phyloP scores from a whole-genome alignment of 2,329 filamentous ascomycete species.

The Aspergillus persii region DNA sequence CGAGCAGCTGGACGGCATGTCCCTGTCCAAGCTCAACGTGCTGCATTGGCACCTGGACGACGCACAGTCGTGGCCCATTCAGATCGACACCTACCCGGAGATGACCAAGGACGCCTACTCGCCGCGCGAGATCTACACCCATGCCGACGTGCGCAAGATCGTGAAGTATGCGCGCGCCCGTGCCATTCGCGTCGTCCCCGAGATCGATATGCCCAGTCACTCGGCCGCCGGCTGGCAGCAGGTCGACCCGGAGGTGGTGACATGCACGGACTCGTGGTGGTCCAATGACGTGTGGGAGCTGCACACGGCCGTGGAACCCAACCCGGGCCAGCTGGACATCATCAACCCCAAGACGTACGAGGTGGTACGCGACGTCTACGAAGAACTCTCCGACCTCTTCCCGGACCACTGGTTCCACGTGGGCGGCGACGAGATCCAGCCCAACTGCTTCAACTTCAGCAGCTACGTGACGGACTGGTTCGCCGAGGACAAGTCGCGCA shows the following conservation, averaged over 20 bases:
- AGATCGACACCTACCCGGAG: constrained; percentile 50
- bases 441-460: constrained; percentile 59
- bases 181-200: constrained; percentile 59
- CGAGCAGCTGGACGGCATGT: constrained; percentile 56
- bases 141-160: constrained; percentile 43
- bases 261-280: constrained; percentile 60
- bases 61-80: constrained; percentile 55
- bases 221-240: constrained; percentile 56
- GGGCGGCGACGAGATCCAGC: constrained; percentile 56
- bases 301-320: constrained; percentile 57
- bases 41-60: constrained; percentile 59
- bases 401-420: constrained; percentile 56
- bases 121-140: constrained; percentile 46
- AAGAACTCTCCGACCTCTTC: constrained; percentile 52
- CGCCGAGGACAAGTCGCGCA: constrained; percentile 48
- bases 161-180: constrained; percentile 53
- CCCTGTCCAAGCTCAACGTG: constrained; percentile 57
- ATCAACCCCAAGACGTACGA: constrained; percentile 57
- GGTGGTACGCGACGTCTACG: constrained; percentile 54
- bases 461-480: constrained; percentile 51
- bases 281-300: constrained; percentile 56
- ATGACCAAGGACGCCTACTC: constrained; percentile 58
- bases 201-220: constrained; percentile 63
- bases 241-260: constrained; percentile 55
- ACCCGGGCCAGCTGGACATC: constrained; percentile 57